phyloP scores from a whole-genome alignment of 331 rosid genomes.

The Quercus tomentella region DNA sequence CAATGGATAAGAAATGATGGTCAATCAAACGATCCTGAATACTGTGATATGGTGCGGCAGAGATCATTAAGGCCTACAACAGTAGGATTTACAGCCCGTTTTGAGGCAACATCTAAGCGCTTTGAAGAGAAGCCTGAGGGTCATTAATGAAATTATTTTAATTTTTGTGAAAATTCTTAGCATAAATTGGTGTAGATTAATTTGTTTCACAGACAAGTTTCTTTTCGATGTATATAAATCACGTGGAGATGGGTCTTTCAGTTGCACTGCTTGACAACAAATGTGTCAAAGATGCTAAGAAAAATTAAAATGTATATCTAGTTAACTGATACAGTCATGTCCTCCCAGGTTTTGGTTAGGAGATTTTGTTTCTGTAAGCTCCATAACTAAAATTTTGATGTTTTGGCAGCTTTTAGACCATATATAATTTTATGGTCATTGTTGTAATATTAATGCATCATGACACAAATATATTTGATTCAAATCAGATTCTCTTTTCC shows the following conservation, averaged over 20 bases:
- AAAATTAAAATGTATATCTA: background rate
- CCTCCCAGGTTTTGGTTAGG: conserved; percentile 12
- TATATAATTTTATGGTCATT: background rate
- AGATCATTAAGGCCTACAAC: conserved; percentile 69
- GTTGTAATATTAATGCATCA: background rate
- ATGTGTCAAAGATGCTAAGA: background rate
- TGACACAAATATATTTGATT: background rate
- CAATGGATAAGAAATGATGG: conserved; percentile 89
- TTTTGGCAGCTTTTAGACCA: conserved; percentile 9
- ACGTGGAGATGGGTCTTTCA: conserved; percentile 14
- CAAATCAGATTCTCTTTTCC: conserved; percentile 7
- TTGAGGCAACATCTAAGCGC: conserved; percentile 58
- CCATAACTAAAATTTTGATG: background rate
- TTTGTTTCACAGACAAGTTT: conserved; percentile 11
- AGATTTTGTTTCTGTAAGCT: background rate
- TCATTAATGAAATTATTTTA: background rate
- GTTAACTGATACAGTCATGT: background rate
- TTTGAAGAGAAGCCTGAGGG: conserved; percentile 29
- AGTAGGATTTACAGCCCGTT: conserved; percentile 92
- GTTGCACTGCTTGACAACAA: conserved; percentile 3
- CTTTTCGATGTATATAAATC: conserved; percentile 36
- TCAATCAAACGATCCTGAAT: conserved; percentile 68
- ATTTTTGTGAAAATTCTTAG: background rate
- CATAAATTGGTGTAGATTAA: conserved; percentile 16
- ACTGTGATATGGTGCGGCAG: conserved; percentile 63